phyloP scores from a whole-genome alignment of 306 rosid species.

The Castanospermum australe region DNA sequence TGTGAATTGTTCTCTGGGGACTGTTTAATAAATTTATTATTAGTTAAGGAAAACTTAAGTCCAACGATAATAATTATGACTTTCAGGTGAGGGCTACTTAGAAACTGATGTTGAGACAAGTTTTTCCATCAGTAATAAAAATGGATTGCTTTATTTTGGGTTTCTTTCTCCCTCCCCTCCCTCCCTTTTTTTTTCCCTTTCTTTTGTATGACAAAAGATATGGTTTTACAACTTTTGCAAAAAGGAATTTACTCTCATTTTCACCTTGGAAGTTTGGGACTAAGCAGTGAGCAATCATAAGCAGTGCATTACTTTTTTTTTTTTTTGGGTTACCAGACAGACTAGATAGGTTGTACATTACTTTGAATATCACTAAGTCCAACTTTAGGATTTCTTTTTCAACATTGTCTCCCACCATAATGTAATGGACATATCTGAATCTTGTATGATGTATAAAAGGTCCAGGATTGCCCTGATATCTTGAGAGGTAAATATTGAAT shows the following conservation, averaged over 20 bases:
- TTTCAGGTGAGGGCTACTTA: no score
- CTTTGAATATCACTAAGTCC: neutral
- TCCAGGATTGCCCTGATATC: slow-evolving; percentile 18
- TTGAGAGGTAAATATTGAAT: slow-evolving; percentile 1
- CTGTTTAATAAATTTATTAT: neutral
- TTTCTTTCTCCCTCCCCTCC: neutral
- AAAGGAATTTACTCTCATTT: neutral
- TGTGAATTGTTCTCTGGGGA: neutral
- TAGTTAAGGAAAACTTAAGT: neutral
- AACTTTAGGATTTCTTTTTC: neutral
- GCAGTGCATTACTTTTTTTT: neutral
- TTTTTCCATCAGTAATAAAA: neutral
- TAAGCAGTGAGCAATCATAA: slow-evolving; percentile 31
- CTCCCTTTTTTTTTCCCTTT: neutral
- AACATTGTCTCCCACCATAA: neutral
- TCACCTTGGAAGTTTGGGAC: neutral
- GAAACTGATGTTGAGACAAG: neutral
- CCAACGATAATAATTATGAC: neutral
- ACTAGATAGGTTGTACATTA: neutral
- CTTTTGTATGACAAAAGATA: neutral
- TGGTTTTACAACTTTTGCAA: neutral
- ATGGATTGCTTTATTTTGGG: neutral
- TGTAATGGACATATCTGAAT: neutral
- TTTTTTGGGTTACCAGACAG: neutral
- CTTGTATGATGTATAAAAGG: slow-evolving; percentile 9